phyloP scores from a whole-genome alignment of 768 basidiomycete species.

The Stropharia rugosoannulata region DNA sequence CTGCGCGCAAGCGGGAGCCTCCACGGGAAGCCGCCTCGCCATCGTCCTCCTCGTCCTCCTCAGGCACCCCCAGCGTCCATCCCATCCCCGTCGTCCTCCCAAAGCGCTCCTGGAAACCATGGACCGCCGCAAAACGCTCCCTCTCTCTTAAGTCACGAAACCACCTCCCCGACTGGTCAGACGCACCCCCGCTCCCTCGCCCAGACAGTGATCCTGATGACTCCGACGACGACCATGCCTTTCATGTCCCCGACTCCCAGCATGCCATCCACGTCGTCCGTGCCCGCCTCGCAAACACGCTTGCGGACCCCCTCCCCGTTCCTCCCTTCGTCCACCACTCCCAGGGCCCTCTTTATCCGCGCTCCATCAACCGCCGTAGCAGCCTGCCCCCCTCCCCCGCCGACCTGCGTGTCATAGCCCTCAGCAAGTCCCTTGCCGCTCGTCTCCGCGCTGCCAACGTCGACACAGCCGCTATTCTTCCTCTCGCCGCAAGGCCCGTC shows the following conservation, averaged over 20 bases:
- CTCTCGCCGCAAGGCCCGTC: constrained; percentile 36
- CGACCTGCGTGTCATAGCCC: constrained; percentile 43
- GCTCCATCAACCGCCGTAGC: constrained; percentile 41
- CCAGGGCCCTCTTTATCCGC: constrained; percentile 26
- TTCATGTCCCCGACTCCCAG: constrained; percentile 21
- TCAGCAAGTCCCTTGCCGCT: constrained; percentile 50
- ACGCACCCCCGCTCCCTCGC: constrained; percentile 16
- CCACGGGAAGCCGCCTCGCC: constrained; percentile 32
- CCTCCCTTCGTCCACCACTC: constrained; percentile 44
- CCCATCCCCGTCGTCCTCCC: constrained; percentile 29
- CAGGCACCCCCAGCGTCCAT: constrained; percentile 68
- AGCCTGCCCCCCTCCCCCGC: constrained; percentile 30
- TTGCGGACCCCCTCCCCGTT: constrained; percentile 37
- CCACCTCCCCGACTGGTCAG: constrained; percentile 4
- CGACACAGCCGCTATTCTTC: constrained; percentile 37
- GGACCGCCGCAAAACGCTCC: constrained; percentile 43
- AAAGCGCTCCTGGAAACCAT: constrained; percentile 52
- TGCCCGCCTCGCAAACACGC: constrained; percentile 44
- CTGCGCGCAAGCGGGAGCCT: constrained; percentile 3
- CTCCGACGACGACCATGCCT: constrained; percentile 24
- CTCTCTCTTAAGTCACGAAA: constrained; percentile 10
- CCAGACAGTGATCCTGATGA: constrained; percentile 26
- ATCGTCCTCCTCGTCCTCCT: constrained; percentile 66
- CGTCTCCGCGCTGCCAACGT: constrained; percentile 40
- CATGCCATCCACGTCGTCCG: constrained; percentile 37